Evolutionary conservation across 345 rosid genomes (phyloP).

Genomic region (Euphorbia peplus): DNA sequence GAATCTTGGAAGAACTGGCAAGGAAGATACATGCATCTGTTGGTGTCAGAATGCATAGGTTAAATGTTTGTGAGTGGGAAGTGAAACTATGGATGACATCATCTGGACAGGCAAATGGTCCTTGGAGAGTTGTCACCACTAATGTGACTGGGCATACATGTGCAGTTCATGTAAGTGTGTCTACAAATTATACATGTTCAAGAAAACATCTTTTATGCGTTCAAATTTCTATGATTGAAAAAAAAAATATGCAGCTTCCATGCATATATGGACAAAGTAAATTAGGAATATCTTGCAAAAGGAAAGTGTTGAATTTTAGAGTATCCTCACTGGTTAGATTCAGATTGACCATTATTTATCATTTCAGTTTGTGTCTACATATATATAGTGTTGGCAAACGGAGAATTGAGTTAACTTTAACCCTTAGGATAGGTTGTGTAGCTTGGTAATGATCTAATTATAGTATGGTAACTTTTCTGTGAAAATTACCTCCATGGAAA

Average conservation of each 20-base stretch:
- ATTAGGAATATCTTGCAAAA: background rate
- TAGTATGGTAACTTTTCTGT: background rate
- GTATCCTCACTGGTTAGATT: conserved; percentile 2
- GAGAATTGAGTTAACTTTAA: background rate
- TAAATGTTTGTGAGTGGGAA: conserved; percentile 98
- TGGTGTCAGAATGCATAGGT: conserved; percentile 89
- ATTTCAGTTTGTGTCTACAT: conserved; percentile 6
- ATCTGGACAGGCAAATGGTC: conserved; percentile 82
- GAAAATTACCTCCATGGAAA: background rate
- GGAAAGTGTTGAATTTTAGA: background rate
- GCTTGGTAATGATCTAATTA: background rate
- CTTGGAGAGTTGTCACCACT: conserved; percentile 89
- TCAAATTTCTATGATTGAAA: background rate
- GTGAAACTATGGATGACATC: conserved; percentile 90
- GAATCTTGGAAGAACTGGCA: conserved; percentile 72
- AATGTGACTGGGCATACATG: conserved; percentile 96
- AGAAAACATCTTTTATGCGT: background rate
- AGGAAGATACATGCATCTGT: conserved; percentile 66
- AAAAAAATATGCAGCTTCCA: background rate
- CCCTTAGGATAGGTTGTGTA: background rate
- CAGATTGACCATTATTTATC: conserved; percentile 4
- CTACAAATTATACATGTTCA: background rate
- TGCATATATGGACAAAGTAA: conserved; percentile 1
- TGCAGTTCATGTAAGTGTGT: conserved; percentile 72
- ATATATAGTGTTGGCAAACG: background rate